Percentiles rank a stretch among this genome's conserved stretches.
phyloP scores from a whole-genome alignment of 2,329 filamentous ascomycete species.

The Sclerotinia glacialis region DNA sequence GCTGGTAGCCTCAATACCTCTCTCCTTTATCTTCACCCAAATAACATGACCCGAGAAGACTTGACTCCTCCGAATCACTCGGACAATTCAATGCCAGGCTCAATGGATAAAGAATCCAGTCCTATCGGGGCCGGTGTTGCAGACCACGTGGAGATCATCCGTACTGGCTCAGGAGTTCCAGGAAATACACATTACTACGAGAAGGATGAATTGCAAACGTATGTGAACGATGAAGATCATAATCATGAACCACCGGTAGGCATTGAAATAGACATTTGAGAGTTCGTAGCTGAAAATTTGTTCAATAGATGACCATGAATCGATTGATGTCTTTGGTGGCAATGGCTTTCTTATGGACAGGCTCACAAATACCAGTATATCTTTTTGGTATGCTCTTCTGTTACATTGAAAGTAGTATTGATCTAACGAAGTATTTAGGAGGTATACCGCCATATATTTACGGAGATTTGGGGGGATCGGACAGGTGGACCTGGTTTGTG shows the following conservation, averaged over 20 bases:
- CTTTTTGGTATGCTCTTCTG: constrained; percentile 43
- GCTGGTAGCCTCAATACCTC: background rate
- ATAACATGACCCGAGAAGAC: constrained; percentile 1
- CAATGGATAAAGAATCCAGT: constrained; percentile 30
- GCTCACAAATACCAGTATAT: constrained; percentile 59
- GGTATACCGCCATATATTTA: constrained; percentile 55
- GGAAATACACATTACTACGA: constrained; percentile 30
- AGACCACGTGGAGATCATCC: constrained; percentile 11
- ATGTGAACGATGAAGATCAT: constrained; percentile 48
- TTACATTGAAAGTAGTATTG: background rate
- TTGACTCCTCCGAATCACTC: constrained; percentile 10
- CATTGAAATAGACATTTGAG: background rate
- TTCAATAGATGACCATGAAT: constrained; percentile 51
- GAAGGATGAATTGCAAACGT: constrained; percentile 42
- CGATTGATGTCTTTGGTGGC: constrained; percentile 57
- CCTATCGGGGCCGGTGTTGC: background rate
- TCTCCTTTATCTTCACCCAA: background rate
- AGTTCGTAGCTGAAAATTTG: constrained; percentile 45
- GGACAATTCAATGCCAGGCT: constrained; percentile 26
- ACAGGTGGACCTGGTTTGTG: constrained; percentile 41
- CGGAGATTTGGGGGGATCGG: constrained; percentile 54
- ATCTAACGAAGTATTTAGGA: constrained; percentile 34
- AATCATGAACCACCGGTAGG: constrained; percentile 47
- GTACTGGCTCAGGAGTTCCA: constrained; percentile 26
- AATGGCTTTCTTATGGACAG: constrained; percentile 60